phyloP scores from a whole-genome alignment of 768 basidiomycete species.

The Rubroboletus satanas region DNA sequence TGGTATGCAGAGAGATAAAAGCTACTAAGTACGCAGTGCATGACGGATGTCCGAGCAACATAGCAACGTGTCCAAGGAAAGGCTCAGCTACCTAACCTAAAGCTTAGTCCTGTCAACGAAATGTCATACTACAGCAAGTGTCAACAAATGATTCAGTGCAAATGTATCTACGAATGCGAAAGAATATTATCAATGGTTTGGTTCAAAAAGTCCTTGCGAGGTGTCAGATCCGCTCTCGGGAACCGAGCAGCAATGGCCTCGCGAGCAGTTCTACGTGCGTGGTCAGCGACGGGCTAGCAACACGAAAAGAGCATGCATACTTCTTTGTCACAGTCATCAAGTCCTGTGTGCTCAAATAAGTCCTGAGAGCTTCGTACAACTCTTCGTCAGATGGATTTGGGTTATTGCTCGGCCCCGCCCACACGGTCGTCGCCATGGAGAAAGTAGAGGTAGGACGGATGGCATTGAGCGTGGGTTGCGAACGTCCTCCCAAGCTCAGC shows the following conservation, averaged over 20 bases:
- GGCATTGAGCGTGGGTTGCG: slow-evolving; percentile 30
- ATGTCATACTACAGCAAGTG: not conserved
- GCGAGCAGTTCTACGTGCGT: slow-evolving; percentile 47
- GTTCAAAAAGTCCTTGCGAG: slow-evolving; percentile 61
- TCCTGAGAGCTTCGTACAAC: slow-evolving; percentile 49
- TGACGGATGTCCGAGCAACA: slow-evolving; percentile 5
- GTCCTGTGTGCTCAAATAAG: slow-evolving; percentile 61
- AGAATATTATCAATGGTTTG: slow-evolving; percentile 63
- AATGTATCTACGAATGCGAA: slow-evolving; percentile 42
- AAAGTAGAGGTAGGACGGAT: slow-evolving; percentile 53
- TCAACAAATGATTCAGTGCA: slow-evolving; percentile 4
- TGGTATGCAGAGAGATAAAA: slow-evolving; percentile 8
- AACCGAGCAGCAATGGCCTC: slow-evolving; percentile 60
- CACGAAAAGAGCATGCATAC: slow-evolving; percentile 32
- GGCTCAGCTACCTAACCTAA: not conserved
- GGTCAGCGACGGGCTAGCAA: slow-evolving; percentile 3
- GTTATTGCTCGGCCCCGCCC: slow-evolving; percentile 47
- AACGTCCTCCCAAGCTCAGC: slow-evolving; percentile 26
- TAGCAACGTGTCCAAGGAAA: slow-evolving; percentile 7
- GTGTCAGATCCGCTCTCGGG: slow-evolving; percentile 61
- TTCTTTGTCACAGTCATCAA: slow-evolving; percentile 72
- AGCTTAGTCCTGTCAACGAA: slow-evolving; percentile 4
- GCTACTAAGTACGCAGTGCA: slow-evolving; percentile 2
- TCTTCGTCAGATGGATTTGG: slow-evolving; percentile 61
- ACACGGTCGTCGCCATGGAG: slow-evolving; percentile 57